These are phyloP conservation scores for Verticillium albo-atrum DNA, from an alignment of 2,329 filamentous ascomycete species.

Conservation along the genomic window DNA sequence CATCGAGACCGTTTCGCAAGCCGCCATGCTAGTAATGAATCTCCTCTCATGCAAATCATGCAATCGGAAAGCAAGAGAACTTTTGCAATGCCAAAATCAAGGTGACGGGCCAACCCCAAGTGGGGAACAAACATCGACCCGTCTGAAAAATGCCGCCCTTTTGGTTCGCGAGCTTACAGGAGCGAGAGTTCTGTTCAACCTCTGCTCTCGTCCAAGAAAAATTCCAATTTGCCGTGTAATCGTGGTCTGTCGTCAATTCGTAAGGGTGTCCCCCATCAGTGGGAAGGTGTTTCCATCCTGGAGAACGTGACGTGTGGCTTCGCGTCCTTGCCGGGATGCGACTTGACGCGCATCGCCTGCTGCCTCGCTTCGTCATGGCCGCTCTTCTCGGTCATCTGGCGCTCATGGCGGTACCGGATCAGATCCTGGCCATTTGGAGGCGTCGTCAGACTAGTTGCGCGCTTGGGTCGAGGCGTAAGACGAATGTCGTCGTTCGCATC, in stretches of 20 bases:
- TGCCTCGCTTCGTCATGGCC: background rate
- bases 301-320: conserved; percentile 12
- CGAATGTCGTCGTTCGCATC: conserved; percentile 76
- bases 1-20: background rate
- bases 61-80: background rate
- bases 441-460: conserved; percentile 34
- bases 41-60: background rate
- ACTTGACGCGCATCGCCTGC: background rate
- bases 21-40: background rate
- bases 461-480: conserved; percentile 48
- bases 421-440: conserved; percentile 39
- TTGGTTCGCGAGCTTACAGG: background rate
- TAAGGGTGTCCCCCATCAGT: background rate
- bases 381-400: conserved; percentile 27
- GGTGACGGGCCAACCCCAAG: background rate
- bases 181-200: conserved; percentile 14
- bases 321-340: conserved; percentile 8
- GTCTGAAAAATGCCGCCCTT: background rate
- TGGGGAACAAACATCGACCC: background rate
- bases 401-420: conserved; percentile 39
- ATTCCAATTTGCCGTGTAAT: background rate
- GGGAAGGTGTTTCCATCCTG: conserved; percentile 3
- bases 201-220: conserved; percentile 5
- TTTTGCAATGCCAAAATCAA: background rate
- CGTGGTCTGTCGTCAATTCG: conserved; percentile 1